Conservation (phyloP, 352 stramenopile genomes). For the Phytophthora capsici region DNA sequence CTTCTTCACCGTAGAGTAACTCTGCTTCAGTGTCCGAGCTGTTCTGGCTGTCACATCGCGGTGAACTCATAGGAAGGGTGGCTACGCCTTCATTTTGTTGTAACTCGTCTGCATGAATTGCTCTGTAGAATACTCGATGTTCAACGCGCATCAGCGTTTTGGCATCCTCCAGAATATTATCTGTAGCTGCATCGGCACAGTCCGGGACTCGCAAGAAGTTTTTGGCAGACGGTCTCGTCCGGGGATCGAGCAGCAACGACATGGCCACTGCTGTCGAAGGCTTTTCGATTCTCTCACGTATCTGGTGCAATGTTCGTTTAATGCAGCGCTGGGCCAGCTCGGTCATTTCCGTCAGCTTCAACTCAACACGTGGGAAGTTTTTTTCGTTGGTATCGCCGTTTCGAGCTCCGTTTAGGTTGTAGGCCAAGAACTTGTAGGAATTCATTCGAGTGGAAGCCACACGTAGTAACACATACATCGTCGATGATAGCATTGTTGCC, state of each 20-base stretch:
- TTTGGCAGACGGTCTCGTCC: conserved; percentile 1
- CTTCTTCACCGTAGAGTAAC: neutral
- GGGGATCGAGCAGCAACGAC: neutral
- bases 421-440: neutral
- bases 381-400: neutral
- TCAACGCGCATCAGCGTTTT: neutral
- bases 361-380: neutral
- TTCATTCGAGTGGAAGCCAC: neutral
- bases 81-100: neutral
- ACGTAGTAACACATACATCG: conserved; percentile 6
- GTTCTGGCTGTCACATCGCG: neutral
- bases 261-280: neutral
- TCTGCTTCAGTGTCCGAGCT: neutral
- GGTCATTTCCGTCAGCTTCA: neutral
- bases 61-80: no score
- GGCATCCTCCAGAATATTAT: neutral
- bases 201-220: conserved; percentile 3
- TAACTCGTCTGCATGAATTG: neutral
- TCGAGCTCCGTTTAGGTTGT: neutral
- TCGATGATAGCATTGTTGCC: neutral
- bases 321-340: neutral
- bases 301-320: neutral
- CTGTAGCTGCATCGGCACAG: neutral
- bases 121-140: neutral
- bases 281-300: neutral